phyloP scores from a whole-genome alignment of 441 rosid genomes.

The Populus tomentosa region DNA sequence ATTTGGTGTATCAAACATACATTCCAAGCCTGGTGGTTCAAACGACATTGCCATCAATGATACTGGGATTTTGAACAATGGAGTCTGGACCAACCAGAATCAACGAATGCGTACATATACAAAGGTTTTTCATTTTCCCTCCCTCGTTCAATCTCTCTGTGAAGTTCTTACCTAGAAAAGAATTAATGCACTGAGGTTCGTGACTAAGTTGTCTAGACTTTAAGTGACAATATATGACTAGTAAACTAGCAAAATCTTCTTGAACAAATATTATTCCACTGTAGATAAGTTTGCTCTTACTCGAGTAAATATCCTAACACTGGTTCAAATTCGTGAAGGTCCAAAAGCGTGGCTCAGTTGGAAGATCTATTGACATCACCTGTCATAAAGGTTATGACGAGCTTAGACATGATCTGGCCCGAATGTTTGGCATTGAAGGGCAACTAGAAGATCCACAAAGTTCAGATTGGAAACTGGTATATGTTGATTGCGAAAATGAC shows the following conservation, averaged over 20 bases:
- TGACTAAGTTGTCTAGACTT: too few species aligned
- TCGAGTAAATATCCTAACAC: neutral
- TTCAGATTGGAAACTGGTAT: slow-evolving; percentile 92
- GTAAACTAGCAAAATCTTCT: too few species aligned
- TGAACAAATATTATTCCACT: too few species aligned
- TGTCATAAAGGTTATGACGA: slow-evolving; percentile 76
- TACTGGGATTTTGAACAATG: slow-evolving; percentile 66
- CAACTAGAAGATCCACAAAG: slow-evolving; percentile 89
- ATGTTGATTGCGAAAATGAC: slow-evolving; percentile 87
- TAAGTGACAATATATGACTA: too few species aligned
- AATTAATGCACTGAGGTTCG: too few species aligned
- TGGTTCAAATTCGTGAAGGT: slow-evolving; percentile 43
- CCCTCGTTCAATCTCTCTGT: neutral
- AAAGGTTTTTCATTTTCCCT: slow-evolving; percentile 46
- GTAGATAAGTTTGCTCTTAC: too few species aligned
- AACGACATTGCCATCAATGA: slow-evolving; percentile 73
- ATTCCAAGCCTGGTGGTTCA: slow-evolving; percentile 70
- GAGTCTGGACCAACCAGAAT: slow-evolving; percentile 77
- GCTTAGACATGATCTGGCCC: slow-evolving; percentile 80
- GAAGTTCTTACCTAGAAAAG: neutral
- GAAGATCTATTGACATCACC: slow-evolving; percentile 89
- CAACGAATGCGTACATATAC: slow-evolving; percentile 93
- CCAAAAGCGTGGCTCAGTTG: slow-evolving; percentile 96
- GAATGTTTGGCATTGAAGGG: slow-evolving; percentile 98
- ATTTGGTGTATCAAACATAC: slow-evolving; percentile 73